Base-by-base conservation (phyloP, 495 filamentous ascomycete genomes). In the Oidiodendron maius region DNA sequence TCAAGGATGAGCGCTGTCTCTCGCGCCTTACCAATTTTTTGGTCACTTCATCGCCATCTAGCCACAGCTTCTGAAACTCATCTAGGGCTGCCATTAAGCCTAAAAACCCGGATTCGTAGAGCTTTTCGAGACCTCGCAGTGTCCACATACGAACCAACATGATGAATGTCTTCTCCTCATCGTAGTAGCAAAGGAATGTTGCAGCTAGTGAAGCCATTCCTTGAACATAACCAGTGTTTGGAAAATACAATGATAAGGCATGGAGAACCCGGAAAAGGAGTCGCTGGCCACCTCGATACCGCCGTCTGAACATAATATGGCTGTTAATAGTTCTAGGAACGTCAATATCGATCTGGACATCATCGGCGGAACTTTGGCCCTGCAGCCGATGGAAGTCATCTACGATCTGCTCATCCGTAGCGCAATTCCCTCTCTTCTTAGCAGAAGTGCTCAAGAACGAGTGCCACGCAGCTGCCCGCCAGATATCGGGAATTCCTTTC, bases 401-500 rank as follows among this genome's bases (percentile, higher is more conserved):
- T 26, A 86, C 80, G 15, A 99, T 75, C 36, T 89, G 72, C 23
- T 83, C 77, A 42, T 95, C 88, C 1, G 77, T 71, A 2, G 78
- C 74, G 28, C 72, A 75, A 54, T 72, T 72, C 46, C 68, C 71
- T 46, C 76, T 73, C 40, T 69, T 75, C 61, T 77, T 83, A n/a
- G 89, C 87, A 60, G 86, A 91, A 9, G 84, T 65, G n/a, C 82
- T 77, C 4, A 99, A 75, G 65, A 99, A 99, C 4, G 91, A 84
- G 64, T 89, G 87, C 93, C 93, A 99, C 10, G 94, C 93, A 4
- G 88, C 87, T 22, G 86, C 76, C 18, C 93, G 82, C 93, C 93
- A 99, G 52, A 89, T 81, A 66, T 99, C 93, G 2, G 93, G 93
- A 50, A 99, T 95, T 26, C 93, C 93, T 67, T 99, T 99, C 93